Evolutionary conservation across 1,139 yeast species (phyloP).

Genomic region (Sugiyamaella pinicola): DNA sequence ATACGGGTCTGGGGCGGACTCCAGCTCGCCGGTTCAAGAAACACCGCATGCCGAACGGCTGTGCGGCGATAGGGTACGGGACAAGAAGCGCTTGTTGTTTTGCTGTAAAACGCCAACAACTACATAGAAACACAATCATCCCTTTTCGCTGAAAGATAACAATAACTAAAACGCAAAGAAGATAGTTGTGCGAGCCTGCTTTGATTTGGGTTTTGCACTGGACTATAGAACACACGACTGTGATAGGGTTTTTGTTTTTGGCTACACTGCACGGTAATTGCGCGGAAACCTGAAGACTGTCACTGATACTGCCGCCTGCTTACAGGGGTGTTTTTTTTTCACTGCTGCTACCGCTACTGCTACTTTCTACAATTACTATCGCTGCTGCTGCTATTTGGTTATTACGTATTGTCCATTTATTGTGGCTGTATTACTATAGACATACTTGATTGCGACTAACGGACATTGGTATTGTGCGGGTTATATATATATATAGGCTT

Average conservation of each 20-base stretch:
- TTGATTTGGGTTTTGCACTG: not conserved
- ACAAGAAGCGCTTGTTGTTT: conserved; percentile 2
- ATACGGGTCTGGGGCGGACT: too few relatives aligned
- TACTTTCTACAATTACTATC: not conserved
- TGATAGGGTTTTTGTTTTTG: not conserved
- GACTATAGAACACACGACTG: not conserved
- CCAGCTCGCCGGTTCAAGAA: too few relatives aligned
- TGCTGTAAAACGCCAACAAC: conserved; percentile 12
- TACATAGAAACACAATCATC: not conserved
- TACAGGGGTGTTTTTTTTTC: not conserved
- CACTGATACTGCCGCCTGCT: not conserved
- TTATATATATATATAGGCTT: too few relatives aligned
- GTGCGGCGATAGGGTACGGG: not conserved
- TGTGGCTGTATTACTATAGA: too few relatives aligned
- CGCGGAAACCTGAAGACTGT: not conserved
- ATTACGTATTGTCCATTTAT: too few relatives aligned
- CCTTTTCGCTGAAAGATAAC: conserved; percentile 3
- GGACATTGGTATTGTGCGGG: too few relatives aligned
- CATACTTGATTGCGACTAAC: too few relatives aligned
- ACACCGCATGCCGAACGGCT: not conserved
- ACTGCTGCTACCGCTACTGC: not conserved
- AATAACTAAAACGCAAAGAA: not conserved
- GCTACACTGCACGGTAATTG: conserved; percentile 5
- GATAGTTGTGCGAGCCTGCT: not conserved
- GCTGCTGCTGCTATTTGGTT: too few relatives aligned